Evolutionary conservation across 1,139 yeast genomes (phyloP), one percentile per base, ranked within the genome.

Genomic region (Geotrichum aggregatum): DNA sequence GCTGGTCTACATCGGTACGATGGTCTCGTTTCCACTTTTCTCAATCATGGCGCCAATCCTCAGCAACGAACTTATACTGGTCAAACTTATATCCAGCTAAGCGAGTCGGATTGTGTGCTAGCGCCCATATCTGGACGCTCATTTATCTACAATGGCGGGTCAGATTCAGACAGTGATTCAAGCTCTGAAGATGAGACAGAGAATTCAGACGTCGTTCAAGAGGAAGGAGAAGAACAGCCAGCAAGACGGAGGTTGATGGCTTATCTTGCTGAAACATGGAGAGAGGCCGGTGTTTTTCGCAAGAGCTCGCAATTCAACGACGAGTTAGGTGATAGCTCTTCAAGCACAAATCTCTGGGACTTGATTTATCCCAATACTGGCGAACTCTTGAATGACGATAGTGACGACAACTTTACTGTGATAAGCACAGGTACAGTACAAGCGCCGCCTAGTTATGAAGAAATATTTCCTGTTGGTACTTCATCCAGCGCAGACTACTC

Each of bases 1-100:
- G 95, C 96, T 0, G 80, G 87, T 28, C 67, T 87, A 60, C 73
- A 77, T 59, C 94, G 94, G 19, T 77, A 83, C 63, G 71, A 83
- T 51, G 80, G 77, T 41, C 71, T 83, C 54, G 80, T 82, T 56
- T 69, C 73, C 46, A 65, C 81, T 40, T 74, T 83, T 57, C 65
- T 82, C 43, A 79, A 76, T 42, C 82, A 85, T 65, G 83, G 81
- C 52, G 86, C 91, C 1, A 80, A 79, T 61, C 69, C 79, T 60
- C 72, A 75, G 50, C 66, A 76, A 59, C 77, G 71, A 59, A 75
- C 85, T 26, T 70, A 75, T 40, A 79, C 78, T 61, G 85, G 83
- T 30, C 69, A 70, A n/a, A 70, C 74, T 0, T 50, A 54, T 50
- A 81, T 81, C 61, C 84, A 49, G 16, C 69, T 83, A 63, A 51